A percentile compares a stretch with the other conserved stretches of the same genome.
phyloP scores from a whole-genome alignment of 306 rosid species.

The Casuarina equisetifolia region DNA sequence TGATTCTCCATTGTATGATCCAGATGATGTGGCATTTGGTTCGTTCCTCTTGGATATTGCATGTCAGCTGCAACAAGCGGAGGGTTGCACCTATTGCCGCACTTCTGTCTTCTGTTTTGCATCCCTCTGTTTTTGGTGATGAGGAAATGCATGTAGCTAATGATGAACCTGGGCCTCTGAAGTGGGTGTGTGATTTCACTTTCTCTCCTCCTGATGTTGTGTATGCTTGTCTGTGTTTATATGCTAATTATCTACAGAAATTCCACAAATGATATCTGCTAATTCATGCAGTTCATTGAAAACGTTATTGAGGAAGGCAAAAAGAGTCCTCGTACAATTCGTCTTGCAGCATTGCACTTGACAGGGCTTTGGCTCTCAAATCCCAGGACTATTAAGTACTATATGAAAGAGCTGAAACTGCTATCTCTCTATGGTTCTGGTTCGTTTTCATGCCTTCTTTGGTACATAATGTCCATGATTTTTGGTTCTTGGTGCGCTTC shows the following conservation, averaged over 20 bases:
- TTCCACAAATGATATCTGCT: slow-evolving; percentile 23
- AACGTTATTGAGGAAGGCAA: slow-evolving; percentile 89
- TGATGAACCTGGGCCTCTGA: slow-evolving; percentile 75
- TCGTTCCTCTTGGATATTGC: slow-evolving; percentile 90
- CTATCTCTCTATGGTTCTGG: slow-evolving; percentile 91
- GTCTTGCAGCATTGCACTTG: slow-evolving; percentile 93
- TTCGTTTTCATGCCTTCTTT: slow-evolving; percentile 27
- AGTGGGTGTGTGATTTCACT: slow-evolving; percentile 72
- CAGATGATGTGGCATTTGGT: slow-evolving; percentile 95
- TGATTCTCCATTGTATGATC: slow-evolving; percentile 28
- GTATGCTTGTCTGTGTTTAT: background rate
- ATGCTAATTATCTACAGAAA: slow-evolving; percentile 13
- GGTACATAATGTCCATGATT: slow-evolving; percentile 13
- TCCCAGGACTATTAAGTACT: slow-evolving; percentile 81
- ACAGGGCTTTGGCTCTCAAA: slow-evolving; percentile 78
- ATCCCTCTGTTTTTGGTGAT: slow-evolving; percentile 69
- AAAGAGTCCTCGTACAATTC: slow-evolving; percentile 95
- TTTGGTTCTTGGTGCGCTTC: slow-evolving; percentile 19
- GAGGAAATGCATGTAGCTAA: slow-evolving; percentile 72
- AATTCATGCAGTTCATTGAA: slow-evolving; percentile 58
- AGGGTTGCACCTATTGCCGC: slow-evolving; percentile 94
- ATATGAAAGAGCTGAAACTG: slow-evolving; percentile 76
- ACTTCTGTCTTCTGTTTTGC: slow-evolving; percentile 88
- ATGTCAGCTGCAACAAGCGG: slow-evolving; percentile 86
- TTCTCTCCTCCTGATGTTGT: slow-evolving; percentile 16